Percentiles rank a stretch among this genome's conserved stretches.
Evolutionary conservation across 441 rosid species (phyloP).

Genomic region (Dalechampia spathulata): DNA sequence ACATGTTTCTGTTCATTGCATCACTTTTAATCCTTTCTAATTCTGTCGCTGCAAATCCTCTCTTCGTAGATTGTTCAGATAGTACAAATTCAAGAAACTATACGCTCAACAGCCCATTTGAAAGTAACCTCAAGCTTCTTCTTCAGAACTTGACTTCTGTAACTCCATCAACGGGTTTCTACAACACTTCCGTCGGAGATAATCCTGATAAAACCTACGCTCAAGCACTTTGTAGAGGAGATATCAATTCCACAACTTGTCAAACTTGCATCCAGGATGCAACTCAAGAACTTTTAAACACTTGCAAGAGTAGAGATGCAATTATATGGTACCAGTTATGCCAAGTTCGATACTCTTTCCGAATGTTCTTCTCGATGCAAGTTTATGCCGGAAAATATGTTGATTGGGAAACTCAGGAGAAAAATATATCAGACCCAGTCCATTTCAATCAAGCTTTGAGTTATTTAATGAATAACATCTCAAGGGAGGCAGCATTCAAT

Average conservation of each 20-base stretch:
- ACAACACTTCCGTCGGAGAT: conserved; percentile 17
- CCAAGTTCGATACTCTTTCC: conserved; percentile 25
- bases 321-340: conserved; percentile 26
- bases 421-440: conserved; percentile 3
- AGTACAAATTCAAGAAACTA: not conserved
- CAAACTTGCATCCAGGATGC: conserved; percentile 20
- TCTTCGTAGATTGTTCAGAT: not conserved
- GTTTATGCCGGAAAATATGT: conserved; percentile 12
- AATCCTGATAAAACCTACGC: conserved; percentile 12
- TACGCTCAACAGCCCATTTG: conserved; percentile 9
- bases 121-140: conserved; percentile 13
- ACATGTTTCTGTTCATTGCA: not conserved
- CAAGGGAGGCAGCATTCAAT: not conserved
- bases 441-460: not conserved
- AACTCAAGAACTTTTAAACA: conserved; percentile 4
- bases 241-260: conserved; percentile 16
- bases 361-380: not conserved
- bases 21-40: not conserved
- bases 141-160: conserved; percentile 11
- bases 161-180: conserved; percentile 19
- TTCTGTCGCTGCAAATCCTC: not conserved
- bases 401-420: conserved; percentile 1
- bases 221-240: conserved; percentile 33
- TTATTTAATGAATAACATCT: not conserved
- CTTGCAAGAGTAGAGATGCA: conserved; percentile 10